These are phyloP conservation scores for Sporothrix brunneoviolacea DNA, from an alignment of 2,329 filamentous ascomycete genomes.

Conservation along the genomic window DNA sequence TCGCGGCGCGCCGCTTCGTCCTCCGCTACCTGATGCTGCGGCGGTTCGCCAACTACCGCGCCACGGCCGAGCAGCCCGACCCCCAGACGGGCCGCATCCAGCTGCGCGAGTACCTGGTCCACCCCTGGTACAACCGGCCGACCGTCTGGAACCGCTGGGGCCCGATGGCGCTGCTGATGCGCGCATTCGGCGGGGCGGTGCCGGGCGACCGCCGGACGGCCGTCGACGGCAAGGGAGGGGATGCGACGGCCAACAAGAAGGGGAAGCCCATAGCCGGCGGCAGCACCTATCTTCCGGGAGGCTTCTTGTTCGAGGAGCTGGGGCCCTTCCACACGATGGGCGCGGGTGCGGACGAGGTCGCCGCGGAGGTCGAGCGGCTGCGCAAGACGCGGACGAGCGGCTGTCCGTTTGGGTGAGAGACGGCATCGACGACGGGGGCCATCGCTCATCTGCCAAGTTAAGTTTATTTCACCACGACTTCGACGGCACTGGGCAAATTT, in stretches of 20 bases:
- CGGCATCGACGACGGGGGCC: too few relatives aligned
- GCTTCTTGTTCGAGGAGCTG: conserved; percentile 52
- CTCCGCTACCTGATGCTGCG: conserved; percentile 56
- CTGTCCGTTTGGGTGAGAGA: conserved; percentile 40
- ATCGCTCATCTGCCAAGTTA: too few relatives aligned
- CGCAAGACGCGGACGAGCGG: conserved; percentile 31
- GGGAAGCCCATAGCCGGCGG: conserved; percentile 39
- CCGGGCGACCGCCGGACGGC: conserved; percentile 24
- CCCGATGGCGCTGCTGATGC: conserved; percentile 43
- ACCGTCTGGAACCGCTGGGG: conserved; percentile 59
- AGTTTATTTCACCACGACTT: too few relatives aligned
- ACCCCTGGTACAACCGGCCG: conserved; percentile 58
- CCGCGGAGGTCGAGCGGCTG: conserved; percentile 32
- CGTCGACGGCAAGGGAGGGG: conserved; percentile 17
- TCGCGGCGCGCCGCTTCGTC: conserved; percentile 47
- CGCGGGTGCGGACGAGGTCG: conserved; percentile 44
- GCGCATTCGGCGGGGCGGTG: conserved; percentile 37
- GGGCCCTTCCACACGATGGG: conserved; percentile 52
- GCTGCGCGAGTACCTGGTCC: conserved; percentile 46
- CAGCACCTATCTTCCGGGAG: conserved; percentile 37
- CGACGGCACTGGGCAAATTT: too few relatives aligned
- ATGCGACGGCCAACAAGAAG: conserved; percentile 19
- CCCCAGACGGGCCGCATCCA: conserved; percentile 46
- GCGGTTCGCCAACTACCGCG: conserved; percentile 36
- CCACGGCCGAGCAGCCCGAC: conserved; percentile 39